Evolutionary conservation across 2,329 filamentous ascomycete genomes (phyloP), one percentile per base, ranked within the genome.

Genomic region (Colletotrichum salicis): DNA sequence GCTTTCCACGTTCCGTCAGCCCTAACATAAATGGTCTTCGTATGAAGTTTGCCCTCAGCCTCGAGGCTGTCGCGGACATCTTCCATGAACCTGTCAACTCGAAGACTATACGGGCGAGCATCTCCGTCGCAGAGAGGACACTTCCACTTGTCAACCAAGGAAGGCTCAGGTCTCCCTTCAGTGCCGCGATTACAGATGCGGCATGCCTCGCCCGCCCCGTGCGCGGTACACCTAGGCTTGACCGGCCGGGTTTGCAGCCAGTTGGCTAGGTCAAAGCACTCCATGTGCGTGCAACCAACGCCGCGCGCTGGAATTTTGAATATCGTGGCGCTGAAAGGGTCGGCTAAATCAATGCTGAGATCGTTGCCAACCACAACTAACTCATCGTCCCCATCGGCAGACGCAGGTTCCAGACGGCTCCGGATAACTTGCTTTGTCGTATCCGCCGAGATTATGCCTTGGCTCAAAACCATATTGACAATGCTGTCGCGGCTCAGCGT

Each of bases 241-340:
- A 82, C 81, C 5, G 85, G 84, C 54, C 94, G 90, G 5, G 92
- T 94, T 15, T 85, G 81, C 10, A 99, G 87, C 84, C 94, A 98
- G 1, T 89, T 95, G 24, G 93, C 88, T 8, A 98, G 89, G 79
- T 98, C 96, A 78, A 98, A 98, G 78, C 95, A 97, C 78, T 98
- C 94, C 45, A 92, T 84, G 78, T 99, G 96, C 29, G 84, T 84
- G 79, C 96, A 99, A 3, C 80, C 76, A 8, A 77, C 83, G 31
- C 94, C 91, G 33, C 95, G 91, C 2, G 92, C 94, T 1, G 96
- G 96, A 0, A 87, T 86, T 5, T 88, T 84, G 78, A 93, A 95
- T 12, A 96, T 86, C 13, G 78, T 82, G 1, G 87, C 84, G 68
- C 85, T 92, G 77, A 93, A 93, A 0, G 92, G 91, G 78, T 94